phyloP scores from a whole-genome alignment of 2,329 filamentous ascomycete genomes.

The Aspergillus fumigatiaffinis region DNA sequence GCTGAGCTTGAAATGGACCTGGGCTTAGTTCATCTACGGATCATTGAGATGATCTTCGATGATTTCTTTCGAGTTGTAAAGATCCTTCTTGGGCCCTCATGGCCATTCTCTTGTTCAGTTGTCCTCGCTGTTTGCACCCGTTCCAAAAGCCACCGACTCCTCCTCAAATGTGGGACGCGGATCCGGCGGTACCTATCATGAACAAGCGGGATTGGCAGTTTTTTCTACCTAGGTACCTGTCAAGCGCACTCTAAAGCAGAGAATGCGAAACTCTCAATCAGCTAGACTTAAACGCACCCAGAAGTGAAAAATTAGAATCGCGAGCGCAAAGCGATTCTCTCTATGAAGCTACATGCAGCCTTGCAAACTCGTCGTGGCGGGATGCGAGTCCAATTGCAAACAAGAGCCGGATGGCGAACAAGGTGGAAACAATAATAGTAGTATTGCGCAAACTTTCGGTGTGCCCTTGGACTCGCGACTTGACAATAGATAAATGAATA shows the following conservation, averaged over 20 bases:
- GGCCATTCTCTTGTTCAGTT: constrained; percentile 6
- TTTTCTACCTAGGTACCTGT: constrained; percentile 3
- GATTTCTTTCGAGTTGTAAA: not conserved
- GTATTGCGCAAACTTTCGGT: constrained; percentile 20
- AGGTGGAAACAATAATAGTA: constrained; percentile 4
- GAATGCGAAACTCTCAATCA: not conserved
- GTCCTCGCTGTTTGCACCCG: constrained; percentile 19
- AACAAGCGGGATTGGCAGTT: constrained; percentile 15
- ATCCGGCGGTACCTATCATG: constrained; percentile 31
- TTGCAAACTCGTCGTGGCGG: not conserved
- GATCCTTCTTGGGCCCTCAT: not conserved
- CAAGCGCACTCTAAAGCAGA: constrained; percentile 7
- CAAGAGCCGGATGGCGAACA: not conserved
- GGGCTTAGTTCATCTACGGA: not conserved
- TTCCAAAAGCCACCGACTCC: constrained; percentile 23
- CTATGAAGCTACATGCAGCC: not conserved
- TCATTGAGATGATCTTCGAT: not conserved
- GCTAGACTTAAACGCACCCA: not conserved
- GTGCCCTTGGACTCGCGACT: constrained; percentile 7
- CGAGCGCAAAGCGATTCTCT: not conserved
- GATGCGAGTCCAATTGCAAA: constrained; percentile 1
- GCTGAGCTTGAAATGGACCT: not conserved
- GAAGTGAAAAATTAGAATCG: not conserved
- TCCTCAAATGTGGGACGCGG: constrained; percentile 25
- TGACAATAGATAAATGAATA: constrained; percentile 4